Percentiles rank a stretch among this genome's conserved stretches.
Conservation (phyloP, 345 rosid genomes). For the Sisymbrium irio region DNA sequence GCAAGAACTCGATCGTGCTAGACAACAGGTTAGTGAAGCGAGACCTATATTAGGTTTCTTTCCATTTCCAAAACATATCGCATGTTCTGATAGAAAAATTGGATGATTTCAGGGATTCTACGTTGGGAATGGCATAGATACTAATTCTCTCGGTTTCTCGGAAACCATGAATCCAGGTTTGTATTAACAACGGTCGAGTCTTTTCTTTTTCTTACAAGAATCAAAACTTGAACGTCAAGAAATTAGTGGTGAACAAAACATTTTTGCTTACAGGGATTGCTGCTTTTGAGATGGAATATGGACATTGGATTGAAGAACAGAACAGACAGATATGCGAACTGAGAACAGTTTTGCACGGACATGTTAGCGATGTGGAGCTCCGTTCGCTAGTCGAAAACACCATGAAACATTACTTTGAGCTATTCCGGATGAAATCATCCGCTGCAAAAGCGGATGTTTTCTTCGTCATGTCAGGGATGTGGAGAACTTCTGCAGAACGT, state of each 20-base stretch:
- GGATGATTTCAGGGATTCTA: slow-evolving; percentile 54
- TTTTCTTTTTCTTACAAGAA: neutral
- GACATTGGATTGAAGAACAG: slow-evolving; percentile 86
- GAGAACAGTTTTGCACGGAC: slow-evolving; percentile 59
- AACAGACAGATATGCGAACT: slow-evolving; percentile 58
- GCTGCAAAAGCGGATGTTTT: slow-evolving; percentile 87
- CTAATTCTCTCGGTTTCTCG: slow-evolving; percentile 49
- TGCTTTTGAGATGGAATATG: slow-evolving; percentile 84
- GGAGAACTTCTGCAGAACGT: slow-evolving; percentile 85
- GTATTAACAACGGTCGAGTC: neutral
- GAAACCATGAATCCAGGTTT: slow-evolving; percentile 70
- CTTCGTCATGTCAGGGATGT: slow-evolving; percentile 82
- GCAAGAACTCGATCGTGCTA: slow-evolving; percentile 75
- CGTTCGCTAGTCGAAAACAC: slow-evolving; percentile 57
- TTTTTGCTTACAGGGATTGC: slow-evolving; percentile 49
- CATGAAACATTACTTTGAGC: slow-evolving; percentile 74
- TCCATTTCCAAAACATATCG: neutral
- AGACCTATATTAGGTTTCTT: neutral
- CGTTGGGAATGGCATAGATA: slow-evolving; percentile 55
- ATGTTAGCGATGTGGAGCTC: slow-evolving; percentile 57
- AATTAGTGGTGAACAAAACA: neutral
- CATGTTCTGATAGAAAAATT: neutral
- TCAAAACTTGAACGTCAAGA: neutral
- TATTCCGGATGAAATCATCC: slow-evolving; percentile 68
- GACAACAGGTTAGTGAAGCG: slow-evolving; percentile 42